Percentiles rank a stretch among this genome's conserved stretches.
Conservation (phyloP, 331 rosid genomes). For the Quercus lobata region DNA sequence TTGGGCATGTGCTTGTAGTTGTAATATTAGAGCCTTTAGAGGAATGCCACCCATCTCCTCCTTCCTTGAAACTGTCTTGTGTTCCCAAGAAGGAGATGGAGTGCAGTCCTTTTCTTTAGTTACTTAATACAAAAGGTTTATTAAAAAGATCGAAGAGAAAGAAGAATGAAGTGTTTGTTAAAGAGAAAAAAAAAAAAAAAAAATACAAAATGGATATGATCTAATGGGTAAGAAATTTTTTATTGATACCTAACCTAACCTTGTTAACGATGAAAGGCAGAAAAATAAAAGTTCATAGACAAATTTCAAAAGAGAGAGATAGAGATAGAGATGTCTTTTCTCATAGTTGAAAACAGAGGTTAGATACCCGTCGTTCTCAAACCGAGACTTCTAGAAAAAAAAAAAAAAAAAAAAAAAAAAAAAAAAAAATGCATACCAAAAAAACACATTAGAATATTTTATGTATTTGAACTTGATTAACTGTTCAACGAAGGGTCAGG, state of each 20-base stretch:
- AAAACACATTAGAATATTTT: not conserved
- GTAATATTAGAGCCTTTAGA: no score
- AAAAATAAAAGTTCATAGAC: not conserved
- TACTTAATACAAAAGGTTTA: no score
- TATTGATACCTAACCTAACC: not conserved
- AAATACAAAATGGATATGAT: not conserved
- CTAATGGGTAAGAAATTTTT: not conserved
- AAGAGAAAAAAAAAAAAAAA: no score
- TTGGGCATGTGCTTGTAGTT: no score
- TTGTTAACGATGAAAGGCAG: not conserved
- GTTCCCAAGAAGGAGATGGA: no score
- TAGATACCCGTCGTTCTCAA: not conserved
- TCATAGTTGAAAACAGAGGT: not conserved
- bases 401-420: no score
- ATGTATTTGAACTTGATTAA: not conserved
- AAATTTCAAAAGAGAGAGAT: not conserved
- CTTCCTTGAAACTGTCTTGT: no score
- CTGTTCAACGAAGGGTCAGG: not conserved
- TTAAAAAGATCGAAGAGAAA: no score
- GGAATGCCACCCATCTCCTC: no score
- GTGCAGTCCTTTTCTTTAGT: no score
- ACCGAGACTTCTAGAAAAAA: not conserved
- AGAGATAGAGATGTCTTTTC: not conserved
- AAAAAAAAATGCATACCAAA: not conserved
- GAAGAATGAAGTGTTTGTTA: no score